Percentiles rank a stretch among this genome's conserved stretches.
Conservation (phyloP, 2,329 filamentous ascomycete species). For the Penicillium sp. region DNA sequence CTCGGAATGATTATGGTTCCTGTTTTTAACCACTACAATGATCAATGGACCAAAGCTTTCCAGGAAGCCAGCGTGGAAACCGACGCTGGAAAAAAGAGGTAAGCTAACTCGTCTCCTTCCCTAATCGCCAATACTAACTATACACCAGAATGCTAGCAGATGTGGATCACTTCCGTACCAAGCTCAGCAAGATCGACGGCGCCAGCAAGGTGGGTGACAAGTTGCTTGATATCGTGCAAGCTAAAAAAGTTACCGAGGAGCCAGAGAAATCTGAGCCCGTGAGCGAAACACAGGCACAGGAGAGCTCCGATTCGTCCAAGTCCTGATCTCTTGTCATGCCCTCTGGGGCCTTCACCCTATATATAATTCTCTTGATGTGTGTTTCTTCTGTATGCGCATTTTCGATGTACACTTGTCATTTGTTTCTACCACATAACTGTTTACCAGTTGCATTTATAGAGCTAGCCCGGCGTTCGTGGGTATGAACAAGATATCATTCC, state of each 20-base stretch:
- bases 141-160: constrained; percentile 70
- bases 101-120: constrained; percentile 35
- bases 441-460: constrained; percentile 20
- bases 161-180: constrained; percentile 69
- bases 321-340: constrained; percentile 9
- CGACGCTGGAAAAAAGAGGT: constrained; percentile 71
- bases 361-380: constrained; percentile 12
- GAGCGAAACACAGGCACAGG: constrained; percentile 11
- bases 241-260: constrained; percentile 33
- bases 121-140: constrained; percentile 12
- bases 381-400: not conserved
- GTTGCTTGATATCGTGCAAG: constrained; percentile 56
- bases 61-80: constrained; percentile 66
- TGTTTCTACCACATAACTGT: constrained; percentile 16
- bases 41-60: constrained; percentile 74
- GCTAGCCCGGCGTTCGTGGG: constrained; percentile 21
- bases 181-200: constrained; percentile 76
- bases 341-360: not conserved
- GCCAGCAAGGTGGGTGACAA: constrained; percentile 73
- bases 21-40: constrained; percentile 79
- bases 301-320: constrained; percentile 15
- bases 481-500: constrained; percentile 1
- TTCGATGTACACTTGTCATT: constrained; percentile 18
- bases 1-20: constrained; percentile 82
- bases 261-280: constrained; percentile 8